Conservation (phyloP, 352 stramenopile genomes). For the Phytophthora ramorum region DNA sequence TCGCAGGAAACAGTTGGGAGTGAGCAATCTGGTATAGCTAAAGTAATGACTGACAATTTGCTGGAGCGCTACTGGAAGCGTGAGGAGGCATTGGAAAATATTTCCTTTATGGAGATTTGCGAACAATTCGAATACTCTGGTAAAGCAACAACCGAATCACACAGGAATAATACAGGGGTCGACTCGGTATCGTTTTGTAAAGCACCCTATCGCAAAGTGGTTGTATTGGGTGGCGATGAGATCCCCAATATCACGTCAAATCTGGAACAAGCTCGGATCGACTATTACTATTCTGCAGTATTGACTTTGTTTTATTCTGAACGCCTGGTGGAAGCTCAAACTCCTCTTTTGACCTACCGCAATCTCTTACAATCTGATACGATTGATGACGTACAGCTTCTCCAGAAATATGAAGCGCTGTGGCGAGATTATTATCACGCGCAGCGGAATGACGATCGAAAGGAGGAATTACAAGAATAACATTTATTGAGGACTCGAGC, state of each 20-base stretch:
- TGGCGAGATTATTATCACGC: constrained; percentile 23
- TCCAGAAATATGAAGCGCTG: neutral
- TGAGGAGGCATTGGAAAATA: neutral
- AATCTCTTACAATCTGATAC: neutral
- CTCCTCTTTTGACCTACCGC: neutral
- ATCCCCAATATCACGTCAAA: neutral
- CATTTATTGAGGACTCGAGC: constrained; percentile 9
- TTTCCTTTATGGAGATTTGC: constrained; percentile 20
- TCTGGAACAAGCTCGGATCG: neutral
- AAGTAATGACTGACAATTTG: neutral
- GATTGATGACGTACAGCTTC: neutral
- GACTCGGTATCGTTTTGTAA: neutral
- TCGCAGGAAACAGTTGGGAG: neutral
- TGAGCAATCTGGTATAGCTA: neutral
- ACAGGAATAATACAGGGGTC: neutral
- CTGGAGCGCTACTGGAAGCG: constrained; percentile 23
- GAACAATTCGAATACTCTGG: constrained; percentile 10
- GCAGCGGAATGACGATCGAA: neutral
- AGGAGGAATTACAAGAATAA: constrained; percentile 6
- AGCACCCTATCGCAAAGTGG: neutral
- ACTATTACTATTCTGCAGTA: constrained; percentile 1
- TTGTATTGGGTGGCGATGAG: neutral
- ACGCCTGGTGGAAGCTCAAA: neutral
- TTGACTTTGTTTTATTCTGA: neutral
- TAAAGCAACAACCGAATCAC: neutral